A percentile compares a stretch with the other conserved stretches of the same genome.
Evolutionary conservation across 2,329 filamentous ascomycete species (phyloP).

Genomic region (Trichoderma simmonsii): DNA sequence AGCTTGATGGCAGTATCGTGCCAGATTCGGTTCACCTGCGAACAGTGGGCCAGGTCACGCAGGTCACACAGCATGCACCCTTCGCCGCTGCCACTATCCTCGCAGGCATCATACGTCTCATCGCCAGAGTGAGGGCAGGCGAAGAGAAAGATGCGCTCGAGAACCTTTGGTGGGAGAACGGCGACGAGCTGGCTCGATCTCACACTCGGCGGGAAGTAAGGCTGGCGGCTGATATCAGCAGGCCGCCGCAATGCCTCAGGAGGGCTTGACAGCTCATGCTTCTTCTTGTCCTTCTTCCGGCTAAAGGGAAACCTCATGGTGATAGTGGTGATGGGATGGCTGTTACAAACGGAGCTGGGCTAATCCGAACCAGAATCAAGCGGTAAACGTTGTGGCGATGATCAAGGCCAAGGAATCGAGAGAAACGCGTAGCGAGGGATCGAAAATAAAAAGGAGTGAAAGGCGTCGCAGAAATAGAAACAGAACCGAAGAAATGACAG

Average conservation of each 20-base stretch:
- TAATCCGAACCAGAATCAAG: not conserved
- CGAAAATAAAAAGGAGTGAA: not conserved
- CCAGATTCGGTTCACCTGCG: conserved; percentile 73
- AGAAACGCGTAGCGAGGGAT: not conserved
- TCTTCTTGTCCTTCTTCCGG: conserved; percentile 40
- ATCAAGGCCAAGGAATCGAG: not conserved
- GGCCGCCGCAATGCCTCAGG: conserved; percentile 31
- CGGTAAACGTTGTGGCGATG: not conserved
- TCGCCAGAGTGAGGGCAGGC: conserved; percentile 83
- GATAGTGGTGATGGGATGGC: not conserved
- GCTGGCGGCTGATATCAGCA: conserved; percentile 23
- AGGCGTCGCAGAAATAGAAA: not conserved
- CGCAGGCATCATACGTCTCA: conserved; percentile 74
- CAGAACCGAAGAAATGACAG: not conserved
- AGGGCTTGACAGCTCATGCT: conserved; percentile 25
- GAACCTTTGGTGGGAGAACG: conserved; percentile 63
- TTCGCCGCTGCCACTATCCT: conserved; percentile 73
- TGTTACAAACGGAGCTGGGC: not conserved
- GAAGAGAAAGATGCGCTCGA: conserved; percentile 73
- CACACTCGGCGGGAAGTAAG: conserved; percentile 37
- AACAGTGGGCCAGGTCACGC: conserved; percentile 80
- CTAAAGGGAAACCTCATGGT: conserved; percentile 37
- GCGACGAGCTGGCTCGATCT: conserved; percentile 45
- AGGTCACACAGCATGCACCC: conserved; percentile 92
- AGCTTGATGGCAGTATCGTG: conserved; percentile 47